Evolutionary conservation across 2,329 filamentous ascomycete species (phyloP).

Genomic region (Arthrobotrys entomopaga): DNA sequence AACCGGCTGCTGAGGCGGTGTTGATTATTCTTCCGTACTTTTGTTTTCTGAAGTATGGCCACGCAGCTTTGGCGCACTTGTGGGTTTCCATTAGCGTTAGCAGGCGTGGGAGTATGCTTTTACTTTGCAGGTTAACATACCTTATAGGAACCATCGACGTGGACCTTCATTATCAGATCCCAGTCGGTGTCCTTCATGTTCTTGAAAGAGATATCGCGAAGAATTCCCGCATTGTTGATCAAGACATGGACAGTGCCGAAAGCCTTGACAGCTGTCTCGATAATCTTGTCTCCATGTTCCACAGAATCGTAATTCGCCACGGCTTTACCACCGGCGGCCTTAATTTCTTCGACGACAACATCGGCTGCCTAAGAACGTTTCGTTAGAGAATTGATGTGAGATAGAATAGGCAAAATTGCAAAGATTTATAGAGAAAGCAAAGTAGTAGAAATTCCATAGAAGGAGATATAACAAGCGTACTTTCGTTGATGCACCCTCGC

Average conservation of each 20-base stretch:
- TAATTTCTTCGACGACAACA: constrained; percentile 84
- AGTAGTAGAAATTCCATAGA: neutral
- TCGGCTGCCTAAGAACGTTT: constrained; percentile 73
- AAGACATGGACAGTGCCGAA: constrained; percentile 92
- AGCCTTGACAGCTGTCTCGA: constrained; percentile 82
- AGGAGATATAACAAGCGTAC: constrained; percentile 64
- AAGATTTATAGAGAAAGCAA: constrained; percentile 13
- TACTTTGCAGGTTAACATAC: constrained; percentile 59
- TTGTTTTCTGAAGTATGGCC: constrained; percentile 98
- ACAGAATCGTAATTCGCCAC: constrained; percentile 98
- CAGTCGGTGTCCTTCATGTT: constrained; percentile 98
- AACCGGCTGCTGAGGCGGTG: constrained; percentile 92
- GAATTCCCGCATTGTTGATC: constrained; percentile 97
- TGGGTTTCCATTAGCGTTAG: constrained; percentile 53
- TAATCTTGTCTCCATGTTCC: constrained; percentile 92
- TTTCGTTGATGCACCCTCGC: constrained; percentile 86
- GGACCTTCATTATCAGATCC: constrained; percentile 93
- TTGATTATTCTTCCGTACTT: constrained; percentile 98
- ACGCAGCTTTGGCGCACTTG: constrained; percentile 85
- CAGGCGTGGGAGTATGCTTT: neutral
- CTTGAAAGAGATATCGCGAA: constrained; percentile 96
- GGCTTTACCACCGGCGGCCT: constrained; percentile 88
- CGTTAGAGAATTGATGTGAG: too few relatives aligned
- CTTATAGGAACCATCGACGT: constrained; percentile 94
- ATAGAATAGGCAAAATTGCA: neutral